Percentiles rank a stretch among this genome's conserved stretches.
Conservation (phyloP, 371 early-diverging fungal genomes). For the Mortierella sp. region DNA sequence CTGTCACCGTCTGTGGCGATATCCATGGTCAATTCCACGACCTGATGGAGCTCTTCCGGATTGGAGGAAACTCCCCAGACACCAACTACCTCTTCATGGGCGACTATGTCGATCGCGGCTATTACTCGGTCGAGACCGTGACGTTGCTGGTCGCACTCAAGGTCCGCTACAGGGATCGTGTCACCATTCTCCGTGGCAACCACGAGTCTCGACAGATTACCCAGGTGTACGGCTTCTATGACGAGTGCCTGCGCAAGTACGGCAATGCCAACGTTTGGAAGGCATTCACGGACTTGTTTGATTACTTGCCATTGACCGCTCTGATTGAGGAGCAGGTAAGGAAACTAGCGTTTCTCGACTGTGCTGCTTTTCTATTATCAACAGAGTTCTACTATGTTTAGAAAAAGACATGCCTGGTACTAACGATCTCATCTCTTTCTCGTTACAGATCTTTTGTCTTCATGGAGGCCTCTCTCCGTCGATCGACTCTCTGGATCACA, state of each 20-base stretch:
- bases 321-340: slow-evolving; percentile 86
- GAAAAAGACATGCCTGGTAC: background rate
- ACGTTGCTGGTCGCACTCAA: slow-evolving; percentile 96
- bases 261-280: slow-evolving; percentile 98
- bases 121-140: slow-evolving; percentile 98
- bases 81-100: slow-evolving; percentile 99
- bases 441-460: slow-evolving; percentile 90
- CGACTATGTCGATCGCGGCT: slow-evolving; percentile 99
- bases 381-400: no score
- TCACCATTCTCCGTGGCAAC: slow-evolving; percentile 98
- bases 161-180: slow-evolving; percentile 90
- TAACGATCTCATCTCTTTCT: slow-evolving; percentile 16
- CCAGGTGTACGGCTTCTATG: slow-evolving; percentile 99
- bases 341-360: background rate
- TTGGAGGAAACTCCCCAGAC: slow-evolving; percentile 96
- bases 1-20: slow-evolving; percentile 98
- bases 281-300: slow-evolving; percentile 98
- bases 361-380: no score
- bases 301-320: slow-evolving; percentile 97
- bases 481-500: slow-evolving; percentile 96
- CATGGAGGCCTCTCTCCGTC: slow-evolving; percentile 99
- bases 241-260: slow-evolving; percentile 98
- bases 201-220: slow-evolving; percentile 99
- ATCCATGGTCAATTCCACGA: slow-evolving; percentile 99
- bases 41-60: slow-evolving; percentile 95